These are phyloP conservation scores for Amylocystis lapponica DNA, from an alignment of 768 basidiomycete species.

Conservation along the genomic window DNA sequence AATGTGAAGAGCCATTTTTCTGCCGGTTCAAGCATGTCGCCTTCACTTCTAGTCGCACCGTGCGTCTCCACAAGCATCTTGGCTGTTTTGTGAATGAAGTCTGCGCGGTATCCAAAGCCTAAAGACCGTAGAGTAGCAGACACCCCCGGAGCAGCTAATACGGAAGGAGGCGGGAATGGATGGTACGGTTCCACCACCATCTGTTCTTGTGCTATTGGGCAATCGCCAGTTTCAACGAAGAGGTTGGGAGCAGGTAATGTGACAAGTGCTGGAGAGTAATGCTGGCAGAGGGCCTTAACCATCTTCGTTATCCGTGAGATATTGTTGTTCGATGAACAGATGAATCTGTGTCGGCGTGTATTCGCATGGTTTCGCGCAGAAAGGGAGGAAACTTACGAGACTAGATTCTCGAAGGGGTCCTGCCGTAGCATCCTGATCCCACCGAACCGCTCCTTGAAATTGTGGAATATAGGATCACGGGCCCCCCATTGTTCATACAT, in stretches of 20 bases:
- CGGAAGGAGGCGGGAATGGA: slow-evolving; percentile 79
- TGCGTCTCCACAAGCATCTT: slow-evolving; percentile 65
- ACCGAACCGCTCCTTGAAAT: slow-evolving; percentile 53
- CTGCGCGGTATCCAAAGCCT: slow-evolving; percentile 94
- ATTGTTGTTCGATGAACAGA: slow-evolving; percentile 97
- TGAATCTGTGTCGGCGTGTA: slow-evolving; percentile 59
- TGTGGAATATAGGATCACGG: slow-evolving; percentile 71
- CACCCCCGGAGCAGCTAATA: slow-evolving; percentile 53
- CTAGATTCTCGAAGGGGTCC: slow-evolving; percentile 93
- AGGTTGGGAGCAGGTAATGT: slow-evolving; percentile 32
- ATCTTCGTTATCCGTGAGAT: slow-evolving; percentile 92
- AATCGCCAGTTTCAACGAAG: slow-evolving; percentile 17
- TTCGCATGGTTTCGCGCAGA: not conserved
- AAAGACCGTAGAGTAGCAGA: slow-evolving; percentile 64
- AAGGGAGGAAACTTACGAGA: slow-evolving; percentile 61
- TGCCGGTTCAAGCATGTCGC: slow-evolving; percentile 36
- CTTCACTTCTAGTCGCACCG: slow-evolving; percentile 16
- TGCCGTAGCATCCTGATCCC: slow-evolving; percentile 88
- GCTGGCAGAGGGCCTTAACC: slow-evolving; percentile 75
- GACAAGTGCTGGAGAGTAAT: slow-evolving; percentile 69
- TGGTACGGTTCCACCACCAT: slow-evolving; percentile 43
- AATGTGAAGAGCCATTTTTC: slow-evolving; percentile 58
- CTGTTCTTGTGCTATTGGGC: slow-evolving; percentile 10
- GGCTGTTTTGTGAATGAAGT: slow-evolving; percentile 82
- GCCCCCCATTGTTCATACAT: slow-evolving; percentile 75